Evolutionary conservation across 495 filamentous ascomycete species (phyloP), one percentile per base, ranked within the genome.

Genomic region (Penicillium nucicola): DNA sequence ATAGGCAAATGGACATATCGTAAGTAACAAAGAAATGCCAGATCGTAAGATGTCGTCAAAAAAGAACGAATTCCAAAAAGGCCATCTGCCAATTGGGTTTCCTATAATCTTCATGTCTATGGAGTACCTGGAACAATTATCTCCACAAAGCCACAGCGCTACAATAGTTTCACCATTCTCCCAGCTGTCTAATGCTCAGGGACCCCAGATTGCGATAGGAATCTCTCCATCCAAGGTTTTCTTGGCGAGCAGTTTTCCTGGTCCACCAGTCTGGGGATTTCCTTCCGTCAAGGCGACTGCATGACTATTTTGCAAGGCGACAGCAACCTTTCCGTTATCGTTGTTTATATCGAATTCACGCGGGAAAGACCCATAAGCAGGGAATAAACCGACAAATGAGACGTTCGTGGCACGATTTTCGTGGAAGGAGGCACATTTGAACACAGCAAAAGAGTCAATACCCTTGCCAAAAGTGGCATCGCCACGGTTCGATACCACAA

Each of bases 401-500:
- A 74, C 52, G 10, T 53, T 60, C 23, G 58, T 65, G 40, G 61
- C 55, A 1, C 39, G 13, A 4, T 36, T 41, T 7, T 68, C 58
- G 15, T 23, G 43, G 9, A 23, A 53, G 15, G 53, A 41, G 8
- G 59, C 55, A 10, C 30, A 38, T 8, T 22, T 32, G 60, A 70
- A 82, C 0, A 68, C 60, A 6, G 73, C 57, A 5, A 82, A 51
- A 0, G 74, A 73, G 64, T 82, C 78, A 11, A 67, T 68, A 1
- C 61, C 13, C 1, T 52, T 37, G 17, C 43, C 50, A 57, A 84
- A 79, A 23, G 71, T 62, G 28, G 61, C 60, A 55, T 86, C 84
- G 44, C 69, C 63, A 38, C 88, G 83, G 53, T 87, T 86, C 17
- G 81, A 83, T 47, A 84, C 71, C 52, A 62, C 49, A 18, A 62